Base-by-base conservation (phyloP, 2,329 filamentous ascomycete genomes). In the Endoconidiophora polonica region DNA sequence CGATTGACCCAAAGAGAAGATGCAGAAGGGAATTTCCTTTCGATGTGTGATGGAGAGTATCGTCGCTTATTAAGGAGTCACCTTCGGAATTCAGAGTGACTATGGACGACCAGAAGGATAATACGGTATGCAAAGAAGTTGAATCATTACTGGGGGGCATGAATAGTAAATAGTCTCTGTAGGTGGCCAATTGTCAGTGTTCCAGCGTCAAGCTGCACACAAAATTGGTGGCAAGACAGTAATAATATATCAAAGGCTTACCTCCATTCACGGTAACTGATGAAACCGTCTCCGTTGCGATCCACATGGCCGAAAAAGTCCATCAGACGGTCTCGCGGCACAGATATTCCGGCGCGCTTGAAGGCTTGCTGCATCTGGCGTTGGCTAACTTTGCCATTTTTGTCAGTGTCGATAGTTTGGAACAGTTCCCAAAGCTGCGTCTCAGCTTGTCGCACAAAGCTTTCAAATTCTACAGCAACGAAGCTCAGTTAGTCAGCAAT, bases 211-310 rank as follows among this genome's bases (percentile, higher is more conserved):
- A 29, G 2, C 26, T 9, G 12, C 12, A 33, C 5, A 12, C 9
- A 18, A 18, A 29, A 4, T 33, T 24, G 7, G 37, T 9, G 26
- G 37, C 29, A 44, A 54, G 52, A 24, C 42, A 22, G 37, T 48
- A 22, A n/a, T 16, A 16, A 16, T 20, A 36, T 16, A 16, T 20
- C 12, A 29, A 12, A n/a, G 52, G 70, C 81, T 66, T 78, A 95
- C 90, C 90, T 81, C 91, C 91, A 96, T 73, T 98, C 91, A 57
- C 86, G 80, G 65, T 94, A 96, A 55, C 74, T 87, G 58, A 96
- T 94, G 55, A 69, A 78, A 44, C 87, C 87, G 63, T 98, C 88
- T 57, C 81, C 76, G 66, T 98, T 90, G 61, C 77, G 74, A 63
- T 98, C 91, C 58, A 98, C 83, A 62, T 94, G 83, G 56, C 76